Percentiles rank a stretch among this genome's conserved stretches.
Evolutionary conservation across 768 basidiomycete species (phyloP).

Genomic region (Russula ochroleuca): DNA sequence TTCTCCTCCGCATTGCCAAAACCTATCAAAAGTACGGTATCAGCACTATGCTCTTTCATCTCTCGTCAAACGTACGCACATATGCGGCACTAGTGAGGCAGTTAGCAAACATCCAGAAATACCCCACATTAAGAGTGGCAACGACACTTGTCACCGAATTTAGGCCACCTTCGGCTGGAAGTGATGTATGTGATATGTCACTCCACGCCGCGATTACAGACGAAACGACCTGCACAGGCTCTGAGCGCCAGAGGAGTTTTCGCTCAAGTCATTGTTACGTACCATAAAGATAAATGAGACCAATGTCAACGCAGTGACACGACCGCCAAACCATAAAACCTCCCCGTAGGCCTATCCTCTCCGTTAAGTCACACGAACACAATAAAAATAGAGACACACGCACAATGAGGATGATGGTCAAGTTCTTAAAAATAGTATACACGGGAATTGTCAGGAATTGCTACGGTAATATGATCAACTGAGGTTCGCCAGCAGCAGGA

Average conservation of each 20-base stretch:
- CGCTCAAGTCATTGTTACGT: conserved; percentile 25
- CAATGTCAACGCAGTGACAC: conserved; percentile 82
- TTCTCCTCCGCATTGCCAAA: conserved; percentile 91
- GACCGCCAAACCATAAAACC: conserved; percentile 92
- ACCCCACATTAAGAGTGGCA: conserved; percentile 67
- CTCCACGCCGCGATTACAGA: conserved; percentile 97
- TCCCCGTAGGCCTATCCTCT: conserved; percentile 84
- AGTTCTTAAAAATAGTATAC: conserved; percentile 98
- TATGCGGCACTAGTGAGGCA: conserved; percentile 88
- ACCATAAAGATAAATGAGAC: conserved; percentile 93
- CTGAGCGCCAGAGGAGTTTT: not conserved
- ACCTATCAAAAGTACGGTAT: conserved; percentile 49
- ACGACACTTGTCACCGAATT: conserved; percentile 45
- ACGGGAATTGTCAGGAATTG: conserved; percentile 97
- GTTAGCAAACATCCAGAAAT: conserved; percentile 95
- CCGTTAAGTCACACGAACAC: not conserved
- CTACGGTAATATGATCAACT: conserved; percentile 39
- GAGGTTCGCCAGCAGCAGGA: not conserved
- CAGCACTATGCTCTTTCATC: not conserved
- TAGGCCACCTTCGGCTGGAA: conserved; percentile 29
- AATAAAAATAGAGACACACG: conserved; percentile 33
- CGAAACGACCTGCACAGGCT: conserved; percentile 64
- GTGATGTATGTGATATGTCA: conserved; percentile 43
- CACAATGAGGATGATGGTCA: conserved; percentile 98
- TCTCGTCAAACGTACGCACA: conserved; percentile 44